Conservation (phyloP, 2,329 filamentous ascomycete genomes). For the Aspergillus fructus region DNA sequence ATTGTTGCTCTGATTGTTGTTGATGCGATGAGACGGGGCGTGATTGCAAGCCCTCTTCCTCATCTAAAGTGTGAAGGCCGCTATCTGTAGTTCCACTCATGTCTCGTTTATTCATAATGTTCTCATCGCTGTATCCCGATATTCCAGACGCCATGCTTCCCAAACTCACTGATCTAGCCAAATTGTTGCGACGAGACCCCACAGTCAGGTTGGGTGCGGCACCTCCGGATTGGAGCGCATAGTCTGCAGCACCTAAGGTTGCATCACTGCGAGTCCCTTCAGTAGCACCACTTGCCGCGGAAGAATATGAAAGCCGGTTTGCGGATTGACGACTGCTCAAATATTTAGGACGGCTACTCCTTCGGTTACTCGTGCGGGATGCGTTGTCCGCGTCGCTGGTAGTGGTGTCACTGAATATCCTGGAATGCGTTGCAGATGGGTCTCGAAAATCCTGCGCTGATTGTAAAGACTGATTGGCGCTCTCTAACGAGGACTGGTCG, state of each 20-base stretch:
- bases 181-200: slow-evolving; percentile 37
- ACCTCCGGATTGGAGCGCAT: slow-evolving; percentile 78
- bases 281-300: slow-evolving; percentile 53
- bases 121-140: slow-evolving; percentile 54
- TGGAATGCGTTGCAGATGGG: slow-evolving; percentile 26
- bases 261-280: slow-evolving; percentile 68
- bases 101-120: slow-evolving; percentile 43
- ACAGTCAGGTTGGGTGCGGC: slow-evolving; percentile 54
- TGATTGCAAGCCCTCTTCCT: slow-evolving; percentile 51
- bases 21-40: slow-evolving; percentile 37
- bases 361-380: slow-evolving; percentile 27
- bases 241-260: slow-evolving; percentile 73
- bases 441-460: slow-evolving; percentile 27
- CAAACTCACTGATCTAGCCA: slow-evolving; percentile 78
- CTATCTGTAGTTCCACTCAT: slow-evolving; percentile 44
- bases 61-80: slow-evolving; percentile 58
- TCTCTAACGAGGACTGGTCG: slow-evolving; percentile 22
- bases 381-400: slow-evolving; percentile 23
- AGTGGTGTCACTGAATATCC: slow-evolving; percentile 28
- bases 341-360: slow-evolving; percentile 54
- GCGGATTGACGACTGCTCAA: slow-evolving; percentile 56
- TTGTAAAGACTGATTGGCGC: slow-evolving; percentile 26
- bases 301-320: slow-evolving; percentile 60
- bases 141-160: slow-evolving; percentile 83
- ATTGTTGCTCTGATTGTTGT: slow-evolving; percentile 23